Conservation (phyloP, 2,329 filamentous ascomycete genomes). For the Talaromyces sp. region DNA sequence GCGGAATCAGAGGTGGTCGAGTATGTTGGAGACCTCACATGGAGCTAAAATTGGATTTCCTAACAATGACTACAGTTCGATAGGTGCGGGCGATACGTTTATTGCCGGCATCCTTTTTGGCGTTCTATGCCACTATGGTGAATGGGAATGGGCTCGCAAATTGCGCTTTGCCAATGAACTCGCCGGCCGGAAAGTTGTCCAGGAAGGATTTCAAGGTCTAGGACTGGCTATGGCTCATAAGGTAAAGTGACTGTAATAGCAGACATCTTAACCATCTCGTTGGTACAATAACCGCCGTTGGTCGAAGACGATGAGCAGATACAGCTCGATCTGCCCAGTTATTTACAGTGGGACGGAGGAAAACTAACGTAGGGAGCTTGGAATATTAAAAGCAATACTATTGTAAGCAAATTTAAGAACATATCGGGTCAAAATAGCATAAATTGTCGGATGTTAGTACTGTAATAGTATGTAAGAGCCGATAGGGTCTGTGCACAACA, state of each 20-base stretch:
- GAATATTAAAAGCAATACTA: neutral
- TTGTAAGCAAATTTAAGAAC: neutral
- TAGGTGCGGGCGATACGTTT: conserved; percentile 72
- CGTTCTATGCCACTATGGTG: conserved; percentile 44
- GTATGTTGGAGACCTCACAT: conserved; percentile 41
- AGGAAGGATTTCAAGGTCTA: conserved; percentile 59
- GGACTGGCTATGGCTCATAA: conserved; percentile 15
- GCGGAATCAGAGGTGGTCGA: conserved; percentile 48
- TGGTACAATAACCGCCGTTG: neutral
- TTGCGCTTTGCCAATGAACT: conserved; percentile 59
- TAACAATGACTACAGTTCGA: conserved; percentile 45
- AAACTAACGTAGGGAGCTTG: no score
- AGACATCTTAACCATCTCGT: neutral
- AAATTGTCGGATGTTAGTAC: neutral
- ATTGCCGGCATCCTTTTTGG: conserved; percentile 64
- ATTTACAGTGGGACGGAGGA: neutral
- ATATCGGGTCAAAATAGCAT: neutral
- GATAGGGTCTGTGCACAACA: neutral
- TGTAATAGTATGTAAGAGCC: neutral
- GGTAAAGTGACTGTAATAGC: neutral
- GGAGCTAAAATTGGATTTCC: neutral
- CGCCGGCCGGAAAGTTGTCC: conserved; percentile 62
- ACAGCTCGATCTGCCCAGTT: neutral
- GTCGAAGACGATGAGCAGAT: neutral
- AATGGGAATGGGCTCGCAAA: conserved; percentile 47